Evolutionary conservation across 805 yeast genomes (phyloP).

Genomic region (Yarrowia keelungensis): DNA sequence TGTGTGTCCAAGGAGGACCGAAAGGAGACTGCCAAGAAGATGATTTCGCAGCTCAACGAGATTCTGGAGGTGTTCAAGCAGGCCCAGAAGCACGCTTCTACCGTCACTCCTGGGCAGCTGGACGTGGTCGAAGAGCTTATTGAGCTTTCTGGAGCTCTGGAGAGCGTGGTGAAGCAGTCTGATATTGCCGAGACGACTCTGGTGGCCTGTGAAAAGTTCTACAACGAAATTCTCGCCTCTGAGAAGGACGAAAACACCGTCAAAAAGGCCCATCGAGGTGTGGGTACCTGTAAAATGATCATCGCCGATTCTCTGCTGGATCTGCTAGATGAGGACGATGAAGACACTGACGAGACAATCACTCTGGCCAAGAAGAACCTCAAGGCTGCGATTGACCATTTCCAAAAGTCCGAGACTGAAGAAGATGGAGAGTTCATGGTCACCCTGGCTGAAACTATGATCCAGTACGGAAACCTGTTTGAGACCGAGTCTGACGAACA

Average conservation of each 20-base stretch:
- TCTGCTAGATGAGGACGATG: constrained; percentile 44
- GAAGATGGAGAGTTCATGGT: constrained; percentile 85
- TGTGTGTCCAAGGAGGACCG: constrained; percentile 7
- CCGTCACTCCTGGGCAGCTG: constrained; percentile 38
- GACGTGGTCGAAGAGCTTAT: constrained; percentile 64
- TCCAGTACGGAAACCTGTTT: constrained; percentile 75
- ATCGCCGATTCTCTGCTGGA: constrained; percentile 47
- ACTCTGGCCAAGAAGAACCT: constrained; percentile 56
- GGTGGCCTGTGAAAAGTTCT: constrained; percentile 4
- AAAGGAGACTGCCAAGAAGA: constrained; percentile 20
- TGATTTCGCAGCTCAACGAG: constrained; percentile 40
- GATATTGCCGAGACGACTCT: constrained; percentile 35
- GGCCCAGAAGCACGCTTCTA: constrained; percentile 49
- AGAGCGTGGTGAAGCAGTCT: constrained; percentile 50
- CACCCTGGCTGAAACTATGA: constrained; percentile 82
- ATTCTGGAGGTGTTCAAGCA: constrained; percentile 57
- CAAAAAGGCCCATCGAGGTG: constrained; percentile 46
- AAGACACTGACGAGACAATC: constrained; percentile 41
- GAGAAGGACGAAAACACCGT: constrained; percentile 25
- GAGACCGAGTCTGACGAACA: constrained; percentile 72
- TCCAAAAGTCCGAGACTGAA: constrained; percentile 66
- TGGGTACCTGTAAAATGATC: constrained; percentile 49
- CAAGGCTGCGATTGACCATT: constrained; percentile 61
- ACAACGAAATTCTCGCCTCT: constrained; percentile 18
- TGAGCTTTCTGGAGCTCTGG: constrained; percentile 63